phyloP scores from a whole-genome alignment of 495 filamentous ascomycete genomes.

The Neurospora discreta region DNA sequence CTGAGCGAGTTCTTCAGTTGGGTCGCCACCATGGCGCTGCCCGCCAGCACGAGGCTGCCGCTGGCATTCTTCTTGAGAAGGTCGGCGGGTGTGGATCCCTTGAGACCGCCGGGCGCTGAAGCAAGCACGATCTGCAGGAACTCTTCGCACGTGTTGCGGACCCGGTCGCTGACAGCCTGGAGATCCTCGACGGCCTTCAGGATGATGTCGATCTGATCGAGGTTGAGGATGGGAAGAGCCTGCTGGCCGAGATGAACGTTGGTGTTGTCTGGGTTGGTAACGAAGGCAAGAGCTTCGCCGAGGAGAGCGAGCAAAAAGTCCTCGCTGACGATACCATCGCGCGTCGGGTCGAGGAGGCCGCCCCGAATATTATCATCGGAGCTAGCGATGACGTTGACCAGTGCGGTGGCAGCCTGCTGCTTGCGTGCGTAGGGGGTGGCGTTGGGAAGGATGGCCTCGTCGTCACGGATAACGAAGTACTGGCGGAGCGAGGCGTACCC shows the following conservation, averaged over 20 bases:
- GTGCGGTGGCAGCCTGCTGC: conserved; percentile 55
- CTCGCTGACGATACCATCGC: conserved; percentile 70
- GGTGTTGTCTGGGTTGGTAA: conserved; percentile 42
- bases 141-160: conserved; percentile 58
- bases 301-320: conserved; percentile 75
- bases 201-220: conserved; percentile 61
- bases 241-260: conserved; percentile 14
- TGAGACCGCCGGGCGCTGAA: conserved; percentile 29
- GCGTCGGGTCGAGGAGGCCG: conserved; percentile 67
- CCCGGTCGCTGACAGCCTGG: conserved; percentile 58
- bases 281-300: conserved; percentile 69
- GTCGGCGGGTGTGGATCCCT: conserved; percentile 45
- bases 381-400: conserved; percentile 69
- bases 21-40: conserved; percentile 61
- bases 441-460: conserved; percentile 26
- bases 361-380: conserved; percentile 82
- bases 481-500: conserved; percentile 80
- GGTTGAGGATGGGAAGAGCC: conserved; percentile 33
- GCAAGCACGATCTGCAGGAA: conserved; percentile 50
- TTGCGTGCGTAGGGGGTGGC: conserved; percentile 37
- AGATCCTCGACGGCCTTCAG: conserved; percentile 77
- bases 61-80: conserved; percentile 57
- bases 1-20: conserved; percentile 43
- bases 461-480: conserved; percentile 77
- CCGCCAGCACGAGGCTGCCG: conserved; percentile 50